phyloP scores from a whole-genome alignment of 2,329 filamentous ascomycete genomes.

The Fusarium torreyae region DNA sequence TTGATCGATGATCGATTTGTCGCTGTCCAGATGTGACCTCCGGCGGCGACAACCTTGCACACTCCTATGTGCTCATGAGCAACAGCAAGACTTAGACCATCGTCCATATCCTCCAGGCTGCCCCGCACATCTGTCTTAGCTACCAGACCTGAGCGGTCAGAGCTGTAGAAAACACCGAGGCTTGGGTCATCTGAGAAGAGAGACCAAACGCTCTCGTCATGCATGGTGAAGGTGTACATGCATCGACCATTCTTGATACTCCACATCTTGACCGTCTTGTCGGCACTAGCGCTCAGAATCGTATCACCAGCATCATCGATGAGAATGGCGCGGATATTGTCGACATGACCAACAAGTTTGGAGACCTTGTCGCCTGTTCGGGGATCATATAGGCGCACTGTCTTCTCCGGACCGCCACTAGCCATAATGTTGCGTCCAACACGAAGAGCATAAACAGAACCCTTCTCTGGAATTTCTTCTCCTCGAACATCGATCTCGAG shows the following conservation, averaged over 20 bases:
- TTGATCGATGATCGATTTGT: slow-evolving; percentile 94
- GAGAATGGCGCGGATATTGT: slow-evolving; percentile 92
- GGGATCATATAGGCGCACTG: slow-evolving; percentile 92
- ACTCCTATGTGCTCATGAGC: slow-evolving; percentile 92
- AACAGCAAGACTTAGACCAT: slow-evolving; percentile 90
- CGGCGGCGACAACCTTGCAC: slow-evolving; percentile 76
- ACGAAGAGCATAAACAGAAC: slow-evolving; percentile 92
- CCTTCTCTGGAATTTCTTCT: slow-evolving; percentile 89
- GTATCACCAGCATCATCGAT: slow-evolving; percentile 91
- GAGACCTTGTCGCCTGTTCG: slow-evolving; percentile 91
- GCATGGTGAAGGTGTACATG: slow-evolving; percentile 99
- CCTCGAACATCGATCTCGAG: slow-evolving; percentile 88
- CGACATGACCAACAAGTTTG: slow-evolving; percentile 96
- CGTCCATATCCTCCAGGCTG: slow-evolving; percentile 78
- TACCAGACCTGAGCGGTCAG: slow-evolving; percentile 92
- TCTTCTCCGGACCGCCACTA: slow-evolving; percentile 93
- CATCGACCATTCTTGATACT: slow-evolving; percentile 94
- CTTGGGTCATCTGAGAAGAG: slow-evolving; percentile 90
- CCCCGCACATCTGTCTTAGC: slow-evolving; percentile 93
- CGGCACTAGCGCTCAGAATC: slow-evolving; percentile 93
- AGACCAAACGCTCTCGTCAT: slow-evolving; percentile 98
- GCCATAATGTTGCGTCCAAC: slow-evolving; percentile 86
- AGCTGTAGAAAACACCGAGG: slow-evolving; percentile 93
- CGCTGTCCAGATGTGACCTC: slow-evolving; percentile 89
- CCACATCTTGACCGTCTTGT: slow-evolving; percentile 98